These are phyloP conservation scores for Speleostelium caveatum DNA, from an alignment of 78 protist genomes.

Conservation along the genomic window DNA sequence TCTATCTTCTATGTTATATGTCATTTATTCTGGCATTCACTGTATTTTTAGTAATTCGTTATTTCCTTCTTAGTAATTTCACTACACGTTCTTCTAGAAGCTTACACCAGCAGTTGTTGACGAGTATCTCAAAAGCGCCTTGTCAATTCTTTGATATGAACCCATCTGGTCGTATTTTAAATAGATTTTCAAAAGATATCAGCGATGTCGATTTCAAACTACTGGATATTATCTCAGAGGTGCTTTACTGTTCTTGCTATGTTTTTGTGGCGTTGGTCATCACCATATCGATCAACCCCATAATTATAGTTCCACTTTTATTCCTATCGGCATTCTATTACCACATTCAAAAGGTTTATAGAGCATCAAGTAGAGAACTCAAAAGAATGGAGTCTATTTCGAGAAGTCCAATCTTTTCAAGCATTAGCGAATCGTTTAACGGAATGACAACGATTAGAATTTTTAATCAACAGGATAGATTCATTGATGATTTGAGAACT, in stretches of 20 bases:
- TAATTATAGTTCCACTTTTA: slow-evolving; percentile 31
- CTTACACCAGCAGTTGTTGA: slow-evolving; percentile 1
- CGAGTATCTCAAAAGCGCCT: slow-evolving; percentile 16
- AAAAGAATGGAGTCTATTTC: slow-evolving; percentile 91
- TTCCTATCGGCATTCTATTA: slow-evolving; percentile 45
- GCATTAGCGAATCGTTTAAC: slow-evolving; percentile 84
- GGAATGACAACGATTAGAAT: slow-evolving; percentile 95
- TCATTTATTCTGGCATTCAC: not conserved
- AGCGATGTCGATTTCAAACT: slow-evolving; percentile 65
- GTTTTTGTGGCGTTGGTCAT: not conserved
- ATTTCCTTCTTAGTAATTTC: not conserved
- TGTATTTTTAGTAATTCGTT: not conserved
- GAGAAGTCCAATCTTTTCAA: slow-evolving; percentile 89
- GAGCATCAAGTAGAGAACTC: slow-evolving; percentile 81
- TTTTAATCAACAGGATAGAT: slow-evolving; percentile 38
- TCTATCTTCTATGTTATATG: slow-evolving; percentile 7
- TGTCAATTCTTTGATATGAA: slow-evolving; percentile 55
- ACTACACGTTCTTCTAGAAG: not conserved
- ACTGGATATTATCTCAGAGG: slow-evolving; percentile 2
- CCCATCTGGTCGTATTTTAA: slow-evolving; percentile 75
- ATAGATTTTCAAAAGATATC: slow-evolving; percentile 65
- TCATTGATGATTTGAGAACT: not conserved
- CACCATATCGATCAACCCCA: slow-evolving; percentile 25
- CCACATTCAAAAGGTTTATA: slow-evolving; percentile 81
- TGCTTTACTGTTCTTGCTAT: not conserved